Conservation (phyloP, 2,329 filamentous ascomycete species). For the Aspergillus sp. region DNA sequence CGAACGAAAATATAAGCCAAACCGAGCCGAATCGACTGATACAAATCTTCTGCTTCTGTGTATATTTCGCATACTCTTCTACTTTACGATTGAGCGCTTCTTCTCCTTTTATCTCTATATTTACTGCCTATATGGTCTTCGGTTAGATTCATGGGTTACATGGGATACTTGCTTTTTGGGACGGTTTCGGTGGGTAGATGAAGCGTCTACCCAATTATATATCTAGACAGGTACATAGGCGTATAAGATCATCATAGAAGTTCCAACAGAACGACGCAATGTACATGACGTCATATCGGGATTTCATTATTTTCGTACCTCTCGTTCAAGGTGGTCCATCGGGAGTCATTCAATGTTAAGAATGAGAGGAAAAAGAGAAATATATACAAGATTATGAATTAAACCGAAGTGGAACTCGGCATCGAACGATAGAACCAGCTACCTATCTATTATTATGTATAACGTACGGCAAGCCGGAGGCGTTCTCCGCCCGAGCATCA, state of each 20-base stretch:
- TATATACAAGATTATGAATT: background rate
- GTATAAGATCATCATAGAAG: background rate
- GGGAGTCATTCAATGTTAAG: background rate
- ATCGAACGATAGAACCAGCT: background rate
- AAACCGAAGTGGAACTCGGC: background rate
- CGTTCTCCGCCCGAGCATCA: constrained; percentile 28
- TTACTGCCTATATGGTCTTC: background rate
- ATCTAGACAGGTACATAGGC: background rate
- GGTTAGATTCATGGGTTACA: constrained; percentile 13
- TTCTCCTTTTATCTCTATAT: constrained; percentile 1
- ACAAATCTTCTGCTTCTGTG: constrained; percentile 7
- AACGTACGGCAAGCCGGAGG: constrained; percentile 40
- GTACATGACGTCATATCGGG: background rate
- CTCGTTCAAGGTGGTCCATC: too few relatives aligned
- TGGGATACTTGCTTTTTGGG: constrained; percentile 10
- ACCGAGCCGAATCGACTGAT: background rate
- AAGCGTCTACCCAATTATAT: background rate
- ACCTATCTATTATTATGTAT: background rate
- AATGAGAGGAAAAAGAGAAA: background rate
- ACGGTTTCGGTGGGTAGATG: background rate
- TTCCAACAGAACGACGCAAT: background rate
- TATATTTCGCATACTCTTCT: constrained; percentile 11
- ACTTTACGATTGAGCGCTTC: constrained; percentile 20
- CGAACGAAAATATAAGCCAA: background rate
- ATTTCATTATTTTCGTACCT: background rate